Evolutionary conservation across 352 stramenopile species (phyloP).

Genomic region (Phytophthora pinifolia): DNA sequence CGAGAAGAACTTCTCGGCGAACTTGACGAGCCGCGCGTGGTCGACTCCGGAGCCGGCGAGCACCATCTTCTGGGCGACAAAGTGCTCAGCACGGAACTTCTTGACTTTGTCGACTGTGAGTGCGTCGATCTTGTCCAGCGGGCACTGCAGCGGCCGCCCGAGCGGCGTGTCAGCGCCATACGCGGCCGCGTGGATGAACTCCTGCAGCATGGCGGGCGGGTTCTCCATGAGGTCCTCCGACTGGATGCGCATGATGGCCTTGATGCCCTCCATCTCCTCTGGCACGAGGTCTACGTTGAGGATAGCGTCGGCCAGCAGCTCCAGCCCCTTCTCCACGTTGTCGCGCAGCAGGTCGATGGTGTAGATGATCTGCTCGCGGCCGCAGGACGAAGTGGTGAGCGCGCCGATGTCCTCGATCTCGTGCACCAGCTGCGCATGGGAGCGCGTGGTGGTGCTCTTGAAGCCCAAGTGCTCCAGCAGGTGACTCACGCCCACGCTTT

Average conservation of each 20-base stretch:
- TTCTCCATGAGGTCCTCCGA: constrained; percentile 92
- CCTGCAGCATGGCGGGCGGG: constrained; percentile 74
- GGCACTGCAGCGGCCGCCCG: constrained; percentile 80
- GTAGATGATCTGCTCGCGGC: constrained; percentile 97
- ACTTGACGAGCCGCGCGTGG: constrained; percentile 92
- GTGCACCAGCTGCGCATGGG: constrained; percentile 84
- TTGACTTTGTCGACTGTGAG: constrained; percentile 75
- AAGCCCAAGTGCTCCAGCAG: constrained; percentile 96
- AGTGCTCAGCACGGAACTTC: constrained; percentile 72
- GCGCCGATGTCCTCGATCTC: constrained; percentile 94
- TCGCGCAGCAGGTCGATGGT: constrained; percentile 96
- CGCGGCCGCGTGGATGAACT: constrained; percentile 88
- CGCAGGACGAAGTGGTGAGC: constrained; percentile 89
- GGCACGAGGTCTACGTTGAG: constrained; percentile 73
- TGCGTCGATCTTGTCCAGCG: constrained; percentile 74
- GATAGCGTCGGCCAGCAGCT: constrained; percentile 91
- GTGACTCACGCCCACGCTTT: constrained; percentile 90
- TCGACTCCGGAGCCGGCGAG: constrained; percentile 93
- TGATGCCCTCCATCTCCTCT: constrained; percentile 92
- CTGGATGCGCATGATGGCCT: constrained; percentile 94
- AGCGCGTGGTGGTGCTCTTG: constrained; percentile 89
- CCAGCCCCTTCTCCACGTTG: constrained; percentile 90
- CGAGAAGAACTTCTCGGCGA: constrained; percentile 91
- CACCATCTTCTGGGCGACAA: constrained; percentile 91
- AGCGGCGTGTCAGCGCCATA: constrained; percentile 76